phyloP scores from a whole-genome alignment of 1,284 basidiomycete species.

The Ganoderma boninense region DNA sequence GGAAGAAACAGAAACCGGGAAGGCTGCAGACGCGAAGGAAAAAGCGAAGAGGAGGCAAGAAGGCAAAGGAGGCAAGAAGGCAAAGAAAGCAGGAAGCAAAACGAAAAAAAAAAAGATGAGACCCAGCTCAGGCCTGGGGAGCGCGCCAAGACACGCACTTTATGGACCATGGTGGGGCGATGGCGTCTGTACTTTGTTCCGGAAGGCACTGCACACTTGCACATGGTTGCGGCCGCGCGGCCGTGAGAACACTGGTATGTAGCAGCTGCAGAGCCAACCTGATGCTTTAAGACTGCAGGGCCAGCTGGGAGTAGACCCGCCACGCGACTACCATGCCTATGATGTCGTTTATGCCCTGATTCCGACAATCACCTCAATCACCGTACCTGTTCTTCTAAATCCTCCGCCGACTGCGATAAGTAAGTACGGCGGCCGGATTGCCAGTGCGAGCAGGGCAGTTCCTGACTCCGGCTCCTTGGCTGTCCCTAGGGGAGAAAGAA shows the following conservation, averaged over 20 bases:
- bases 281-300: not conserved
- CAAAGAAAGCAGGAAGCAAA: not conserved
- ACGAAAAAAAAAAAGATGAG: not conserved
- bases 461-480: too few species aligned
- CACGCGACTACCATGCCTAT: not conserved
- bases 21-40: not conserved
- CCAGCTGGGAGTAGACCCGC: not conserved
- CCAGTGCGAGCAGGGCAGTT: not conserved
- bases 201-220: not conserved
- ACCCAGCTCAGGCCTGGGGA: not conserved
- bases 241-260: not conserved
- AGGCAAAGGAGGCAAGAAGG: not conserved
- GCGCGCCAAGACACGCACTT: not conserved
- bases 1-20: not conserved
- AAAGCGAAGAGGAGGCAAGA: conserved; percentile 1
- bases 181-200: not conserved
- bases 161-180: not conserved
- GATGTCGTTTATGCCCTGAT: not conserved
- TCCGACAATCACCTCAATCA: not conserved
- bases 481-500: not conserved
- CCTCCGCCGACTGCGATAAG: not conserved
- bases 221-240: conserved; percentile 1
- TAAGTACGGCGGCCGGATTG: not conserved
- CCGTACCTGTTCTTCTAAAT: too few species aligned
- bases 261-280: not conserved